A percentile compares a stretch with the other conserved stretches of the same genome.
Evolutionary conservation across 306 rosid species (phyloP).

Genomic region (Gastrolobium bilobum): DNA sequence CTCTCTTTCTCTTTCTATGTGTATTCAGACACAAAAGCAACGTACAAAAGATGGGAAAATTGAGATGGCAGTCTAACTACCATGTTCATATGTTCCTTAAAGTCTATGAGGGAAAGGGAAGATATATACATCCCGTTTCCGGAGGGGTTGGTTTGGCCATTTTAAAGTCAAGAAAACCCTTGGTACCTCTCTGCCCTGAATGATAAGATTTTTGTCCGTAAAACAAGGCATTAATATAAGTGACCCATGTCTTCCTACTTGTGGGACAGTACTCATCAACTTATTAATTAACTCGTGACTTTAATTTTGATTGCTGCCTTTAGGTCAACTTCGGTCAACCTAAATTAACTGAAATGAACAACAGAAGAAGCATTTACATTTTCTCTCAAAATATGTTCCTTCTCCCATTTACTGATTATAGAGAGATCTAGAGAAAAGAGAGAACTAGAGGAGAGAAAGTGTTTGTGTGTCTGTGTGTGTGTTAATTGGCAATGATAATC

Average conservation of each 20-base stretch:
- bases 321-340: slow-evolving; percentile 38
- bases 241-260: slow-evolving; percentile 52
- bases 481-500: slow-evolving; percentile 11
- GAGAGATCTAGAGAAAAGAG: neutral
- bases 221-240: slow-evolving; percentile 40
- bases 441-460: neutral
- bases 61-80: slow-evolving; percentile 57
- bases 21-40: slow-evolving; percentile 48
- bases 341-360: slow-evolving; percentile 8
- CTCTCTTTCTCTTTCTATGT: slow-evolving; percentile 36
- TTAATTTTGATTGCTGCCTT: slow-evolving; percentile 23
- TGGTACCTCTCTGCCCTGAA: slow-evolving; percentile 39
- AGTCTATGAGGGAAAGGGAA: slow-evolving; percentile 45
- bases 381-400: slow-evolving; percentile 18
- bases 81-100: slow-evolving; percentile 59
- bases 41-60: slow-evolving; percentile 48
- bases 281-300: slow-evolving; percentile 49
- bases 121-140: slow-evolving; percentile 56
- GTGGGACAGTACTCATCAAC: slow-evolving; percentile 51
- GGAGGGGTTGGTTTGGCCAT: slow-evolving; percentile 52
- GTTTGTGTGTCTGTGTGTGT: slow-evolving; percentile 5
- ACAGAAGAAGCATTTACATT: slow-evolving; percentile 23
- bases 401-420: slow-evolving; percentile 1
- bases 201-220: slow-evolving; percentile 41
- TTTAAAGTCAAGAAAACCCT: slow-evolving; percentile 56